phyloP scores from a whole-genome alignment of 2,329 filamentous ascomycete genomes.

The Fusarium longipes region DNA sequence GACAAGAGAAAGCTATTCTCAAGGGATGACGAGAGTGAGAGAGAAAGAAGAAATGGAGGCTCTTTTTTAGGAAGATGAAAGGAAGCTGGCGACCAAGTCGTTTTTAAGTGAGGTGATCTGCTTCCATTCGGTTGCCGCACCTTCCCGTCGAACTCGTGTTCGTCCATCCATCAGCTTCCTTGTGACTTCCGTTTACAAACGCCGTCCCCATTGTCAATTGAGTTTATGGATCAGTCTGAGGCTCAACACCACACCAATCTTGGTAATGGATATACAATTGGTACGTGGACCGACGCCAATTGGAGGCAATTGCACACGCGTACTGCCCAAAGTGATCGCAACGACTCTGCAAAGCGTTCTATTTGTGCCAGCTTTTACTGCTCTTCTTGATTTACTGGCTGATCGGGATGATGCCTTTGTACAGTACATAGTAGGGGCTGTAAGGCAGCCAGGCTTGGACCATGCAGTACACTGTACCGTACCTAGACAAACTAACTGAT shows the following conservation, averaged over 20 bases:
- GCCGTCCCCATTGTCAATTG: constrained; percentile 23
- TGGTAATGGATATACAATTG: constrained; percentile 32
- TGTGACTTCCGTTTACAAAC: constrained; percentile 27
- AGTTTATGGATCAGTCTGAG: constrained; percentile 15
- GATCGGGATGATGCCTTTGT: constrained; percentile 9
- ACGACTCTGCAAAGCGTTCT: background rate
- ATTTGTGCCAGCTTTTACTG: background rate
- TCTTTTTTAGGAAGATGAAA: constrained; percentile 25
- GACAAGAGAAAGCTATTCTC: constrained; percentile 21
- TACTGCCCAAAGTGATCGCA: constrained; percentile 19
- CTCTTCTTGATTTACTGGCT: background rate
- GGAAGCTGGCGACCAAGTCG: constrained; percentile 23
- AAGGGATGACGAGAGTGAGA: constrained; percentile 4
- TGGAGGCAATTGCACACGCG: constrained; percentile 36
- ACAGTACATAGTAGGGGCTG: background rate
- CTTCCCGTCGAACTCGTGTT: constrained; percentile 27
- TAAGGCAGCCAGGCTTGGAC: constrained; percentile 10
- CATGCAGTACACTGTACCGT: background rate
- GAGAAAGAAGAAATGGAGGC: constrained; percentile 1
- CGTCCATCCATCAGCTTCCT: constrained; percentile 23
- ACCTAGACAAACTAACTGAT: background rate
- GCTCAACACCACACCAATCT: constrained; percentile 37
- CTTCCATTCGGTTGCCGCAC: constrained; percentile 16
- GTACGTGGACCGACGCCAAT: constrained; percentile 13
- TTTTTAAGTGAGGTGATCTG: constrained; percentile 36